phyloP scores from a whole-genome alignment of 257 asterid genomes.

The Sherardia arvensis region DNA sequence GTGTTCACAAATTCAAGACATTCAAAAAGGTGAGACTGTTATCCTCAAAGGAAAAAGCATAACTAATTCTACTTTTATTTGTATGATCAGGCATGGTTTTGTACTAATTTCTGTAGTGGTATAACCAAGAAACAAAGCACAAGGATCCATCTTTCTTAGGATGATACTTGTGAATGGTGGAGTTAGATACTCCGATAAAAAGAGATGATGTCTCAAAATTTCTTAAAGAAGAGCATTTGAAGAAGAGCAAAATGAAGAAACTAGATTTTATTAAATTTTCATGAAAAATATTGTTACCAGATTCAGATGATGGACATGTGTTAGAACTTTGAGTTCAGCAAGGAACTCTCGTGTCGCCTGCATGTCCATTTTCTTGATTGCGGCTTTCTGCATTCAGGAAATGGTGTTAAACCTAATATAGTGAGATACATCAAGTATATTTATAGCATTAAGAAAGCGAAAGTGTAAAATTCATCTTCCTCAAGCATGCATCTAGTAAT shows the following conservation, averaged over 20 bases:
- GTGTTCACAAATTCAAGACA: neutral
- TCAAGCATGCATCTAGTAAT: neutral
- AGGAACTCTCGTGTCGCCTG: slow-evolving; percentile 84
- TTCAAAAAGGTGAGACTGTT: neutral
- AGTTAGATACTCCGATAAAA: neutral
- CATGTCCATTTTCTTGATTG: slow-evolving; percentile 98
- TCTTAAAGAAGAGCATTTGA: neutral
- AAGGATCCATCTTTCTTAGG: neutral
- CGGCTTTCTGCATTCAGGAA: slow-evolving; percentile 73
- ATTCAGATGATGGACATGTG: slow-evolving; percentile 93
- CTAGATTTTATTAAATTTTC: neutral
- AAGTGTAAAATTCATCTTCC: neutral
- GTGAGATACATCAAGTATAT: neutral
- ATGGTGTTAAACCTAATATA: neutral
- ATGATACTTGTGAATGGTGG: neutral
- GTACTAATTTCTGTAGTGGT: too few relatives aligned
- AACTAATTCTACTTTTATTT: neutral
- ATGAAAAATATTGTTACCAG: slow-evolving; percentile 45
- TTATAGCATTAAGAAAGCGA: neutral
- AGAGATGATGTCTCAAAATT: neutral
- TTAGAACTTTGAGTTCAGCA: slow-evolving; percentile 90
- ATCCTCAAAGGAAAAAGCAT: neutral
- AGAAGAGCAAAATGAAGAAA: neutral
- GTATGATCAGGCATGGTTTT: neutral
- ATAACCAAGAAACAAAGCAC: neutral